These are phyloP conservation scores for Tuber indicum DNA, from an alignment of 495 filamentous ascomycete species.

Conservation along the genomic window DNA sequence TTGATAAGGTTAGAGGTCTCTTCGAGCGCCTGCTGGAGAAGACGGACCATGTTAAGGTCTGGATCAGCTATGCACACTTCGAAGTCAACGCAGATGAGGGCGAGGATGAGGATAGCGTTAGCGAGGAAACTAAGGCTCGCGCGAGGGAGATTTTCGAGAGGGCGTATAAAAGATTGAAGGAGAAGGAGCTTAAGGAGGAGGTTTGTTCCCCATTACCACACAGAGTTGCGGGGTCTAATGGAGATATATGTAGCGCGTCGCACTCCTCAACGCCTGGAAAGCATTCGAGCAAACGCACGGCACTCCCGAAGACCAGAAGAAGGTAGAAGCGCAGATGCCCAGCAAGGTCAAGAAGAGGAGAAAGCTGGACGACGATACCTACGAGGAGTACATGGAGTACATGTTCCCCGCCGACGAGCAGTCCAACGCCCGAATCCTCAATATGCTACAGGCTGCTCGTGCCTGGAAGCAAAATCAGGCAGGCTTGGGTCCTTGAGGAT, in stretches of 20 bases:
- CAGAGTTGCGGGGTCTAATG: background rate
- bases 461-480: slow-evolving; percentile 61
- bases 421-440: slow-evolving; percentile 74
- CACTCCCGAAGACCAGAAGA: slow-evolving; percentile 66
- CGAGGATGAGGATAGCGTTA: slow-evolving; percentile 64
- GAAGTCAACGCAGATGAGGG: slow-evolving; percentile 76
- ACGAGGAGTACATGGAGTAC: slow-evolving; percentile 97
- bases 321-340: slow-evolving; percentile 88
- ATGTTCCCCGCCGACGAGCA: slow-evolving; percentile 95
- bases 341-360: slow-evolving; percentile 87
- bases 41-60: slow-evolving; percentile 97
- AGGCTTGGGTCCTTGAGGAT: background rate
- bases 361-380: slow-evolving; percentile 87
- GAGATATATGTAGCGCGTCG: slow-evolving; percentile 58
- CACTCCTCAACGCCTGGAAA: slow-evolving; percentile 84
- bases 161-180: slow-evolving; percentile 82
- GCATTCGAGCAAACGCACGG: slow-evolving; percentile 84
- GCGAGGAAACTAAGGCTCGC: slow-evolving; percentile 71
- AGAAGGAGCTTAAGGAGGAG: slow-evolving; percentile 89
- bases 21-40: slow-evolving; percentile 89
- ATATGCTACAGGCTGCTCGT: slow-evolving; percentile 74
- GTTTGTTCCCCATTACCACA: slow-evolving; percentile 44
- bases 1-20: slow-evolving; percentile 67
- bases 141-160: slow-evolving; percentile 80
- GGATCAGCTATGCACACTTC: slow-evolving; percentile 95